Evolutionary conservation across 2,329 filamentous ascomycete species (phyloP), one percentile per base, ranked within the genome.

Genomic region (Didymella keratinophila): DNA sequence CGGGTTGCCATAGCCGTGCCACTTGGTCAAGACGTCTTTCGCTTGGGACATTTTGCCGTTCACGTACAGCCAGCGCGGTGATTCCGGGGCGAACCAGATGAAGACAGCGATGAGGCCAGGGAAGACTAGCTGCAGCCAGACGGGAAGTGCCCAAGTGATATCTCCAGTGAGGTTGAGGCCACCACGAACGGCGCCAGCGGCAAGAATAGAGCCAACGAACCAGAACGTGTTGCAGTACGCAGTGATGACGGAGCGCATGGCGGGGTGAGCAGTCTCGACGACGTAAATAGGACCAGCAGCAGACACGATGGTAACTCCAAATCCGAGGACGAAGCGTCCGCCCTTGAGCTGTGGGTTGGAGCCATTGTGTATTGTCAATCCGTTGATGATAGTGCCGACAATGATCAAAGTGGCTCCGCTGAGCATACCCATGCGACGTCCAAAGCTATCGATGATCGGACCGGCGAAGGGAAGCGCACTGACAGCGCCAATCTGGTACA

Each of bases 201-300:
- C 43, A 25, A 45, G 71, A 25, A 86, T 85, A n/a, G 83, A 84
- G 8, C 84, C 86, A 1, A 80, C 74, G 61, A 79, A 80, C 78
- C 79, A 82, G 61, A 79, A 79, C 5, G 77, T 78, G 63, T 84
- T 84, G 70, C 80, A 85, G 63, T 88, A 81, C 32, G 85, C 87
- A 0, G 86, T 87, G 63, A 87, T 78, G 20, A 86, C 79, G 30
- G 86, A 86, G 61, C 87, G 81, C 71, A 86, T 87, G 2, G 83
- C 82, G 0, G 87, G 87, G 66, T 89, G 87, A 2, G 85, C 81
- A 56, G 87, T 80, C 70, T 90, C 87, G 44, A 86, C 83, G n/a
- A 84, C 83, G 67, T 88, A 89, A 18, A 85, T 83, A 1, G 87
- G 87, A 0, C 84, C 86, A 6, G 86, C 85, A 2, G 84, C 81